Percentiles rank a stretch among this genome's conserved stretches.
Evolutionary conservation across 352 stramenopile species (phyloP).

Genomic region (Thraustochytrium sp.): DNA sequence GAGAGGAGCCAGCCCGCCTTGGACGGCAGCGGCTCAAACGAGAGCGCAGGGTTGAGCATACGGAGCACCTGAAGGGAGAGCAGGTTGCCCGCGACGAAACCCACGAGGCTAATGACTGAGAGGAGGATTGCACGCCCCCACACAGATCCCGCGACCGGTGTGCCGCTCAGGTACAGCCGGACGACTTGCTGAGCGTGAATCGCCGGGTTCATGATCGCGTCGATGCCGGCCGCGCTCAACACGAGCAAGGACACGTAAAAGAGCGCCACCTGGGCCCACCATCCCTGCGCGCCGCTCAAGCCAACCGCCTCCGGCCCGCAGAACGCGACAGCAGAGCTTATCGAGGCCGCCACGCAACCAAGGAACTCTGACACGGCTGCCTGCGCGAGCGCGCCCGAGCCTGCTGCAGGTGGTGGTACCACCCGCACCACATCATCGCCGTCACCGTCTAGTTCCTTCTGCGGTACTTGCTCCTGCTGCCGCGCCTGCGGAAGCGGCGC

Average conservation of each 20-base stretch:
- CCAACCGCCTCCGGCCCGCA: background rate
- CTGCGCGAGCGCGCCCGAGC: too few relatives aligned
- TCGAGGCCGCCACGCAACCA: background rate
- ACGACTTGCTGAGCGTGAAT: background rate
- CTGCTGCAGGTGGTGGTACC: too few relatives aligned
- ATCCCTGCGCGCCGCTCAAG: background rate
- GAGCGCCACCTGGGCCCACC: background rate
- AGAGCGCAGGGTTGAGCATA: background rate
- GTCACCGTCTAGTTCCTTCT: too few relatives aligned
- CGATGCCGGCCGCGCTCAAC: background rate
- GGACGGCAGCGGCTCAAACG: background rate
- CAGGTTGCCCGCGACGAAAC: background rate
- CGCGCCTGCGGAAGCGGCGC: too few relatives aligned
- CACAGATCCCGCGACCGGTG: background rate
- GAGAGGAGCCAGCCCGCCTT: background rate
- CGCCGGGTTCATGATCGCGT: background rate
- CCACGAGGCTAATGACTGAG: background rate
- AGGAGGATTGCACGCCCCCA: background rate
- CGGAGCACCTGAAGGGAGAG: background rate
- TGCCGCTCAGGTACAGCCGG: background rate
- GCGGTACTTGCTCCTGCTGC: too few relatives aligned
- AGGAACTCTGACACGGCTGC: background rate
- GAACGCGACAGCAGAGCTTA: background rate
- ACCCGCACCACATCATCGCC: too few relatives aligned
- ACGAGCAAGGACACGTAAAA: conserved; percentile 1